Evolutionary conservation across 306 rosid species (phyloP).

Genomic region (Inga leiocalycina): DNA sequence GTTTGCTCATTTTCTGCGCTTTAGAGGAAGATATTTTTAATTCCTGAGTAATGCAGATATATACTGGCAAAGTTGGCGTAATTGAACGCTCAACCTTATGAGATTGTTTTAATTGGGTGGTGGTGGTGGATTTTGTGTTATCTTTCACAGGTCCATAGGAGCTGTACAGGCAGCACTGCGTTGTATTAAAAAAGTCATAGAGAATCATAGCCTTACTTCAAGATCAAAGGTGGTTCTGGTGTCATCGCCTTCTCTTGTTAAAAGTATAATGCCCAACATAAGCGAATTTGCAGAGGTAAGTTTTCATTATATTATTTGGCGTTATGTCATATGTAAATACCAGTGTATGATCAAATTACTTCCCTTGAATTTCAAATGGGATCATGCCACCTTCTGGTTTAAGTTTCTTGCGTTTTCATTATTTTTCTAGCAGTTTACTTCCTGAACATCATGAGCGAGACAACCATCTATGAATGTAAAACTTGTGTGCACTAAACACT

Average conservation of each 20-base stretch:
- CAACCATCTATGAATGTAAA: constrained; percentile 1
- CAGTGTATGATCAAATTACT: neutral
- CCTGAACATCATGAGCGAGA: constrained; percentile 1
- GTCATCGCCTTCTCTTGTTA: constrained; percentile 81
- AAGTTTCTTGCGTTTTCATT: neutral
- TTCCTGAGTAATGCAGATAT: constrained; percentile 4
- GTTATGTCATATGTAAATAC: constrained; percentile 10
- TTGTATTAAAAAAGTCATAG: constrained; percentile 63
- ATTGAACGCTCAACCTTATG: neutral
- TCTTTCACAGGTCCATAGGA: constrained; percentile 69
- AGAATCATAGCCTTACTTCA: constrained; percentile 39
- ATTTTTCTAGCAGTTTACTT: constrained; percentile 12
- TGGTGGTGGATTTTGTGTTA: constrained; percentile 32
- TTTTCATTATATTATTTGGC: constrained; percentile 24
- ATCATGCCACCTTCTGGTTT: neutral
- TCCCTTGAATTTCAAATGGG: neutral
- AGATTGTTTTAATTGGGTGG: constrained; percentile 14
- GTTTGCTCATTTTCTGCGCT: neutral
- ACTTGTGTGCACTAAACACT: constrained; percentile 15
- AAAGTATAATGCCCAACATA: constrained; percentile 56
- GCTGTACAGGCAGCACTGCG: constrained; percentile 76
- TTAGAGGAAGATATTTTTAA: neutral
- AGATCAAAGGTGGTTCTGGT: constrained; percentile 82
- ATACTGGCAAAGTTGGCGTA: neutral
- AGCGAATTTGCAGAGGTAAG: constrained; percentile 86